These are phyloP conservation scores for Ceratobasidium sp. DNA, from an alignment of 1,284 basidiomycete species.

Conservation along the genomic window DNA sequence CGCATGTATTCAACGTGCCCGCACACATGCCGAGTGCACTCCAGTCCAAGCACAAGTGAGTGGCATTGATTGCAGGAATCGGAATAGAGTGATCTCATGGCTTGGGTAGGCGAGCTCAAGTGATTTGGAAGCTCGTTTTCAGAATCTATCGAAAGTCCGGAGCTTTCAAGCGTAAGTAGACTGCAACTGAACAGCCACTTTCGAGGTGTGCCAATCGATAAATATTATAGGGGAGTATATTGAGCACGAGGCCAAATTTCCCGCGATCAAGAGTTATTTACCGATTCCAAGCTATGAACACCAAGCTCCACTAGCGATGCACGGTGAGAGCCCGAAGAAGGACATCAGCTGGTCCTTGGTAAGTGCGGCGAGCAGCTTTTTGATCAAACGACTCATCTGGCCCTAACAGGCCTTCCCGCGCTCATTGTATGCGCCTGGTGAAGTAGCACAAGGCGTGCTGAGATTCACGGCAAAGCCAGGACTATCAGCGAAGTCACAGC, in stretches of 20 bases:
- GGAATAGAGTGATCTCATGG: background rate
- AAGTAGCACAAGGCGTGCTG: constrained; percentile 2
- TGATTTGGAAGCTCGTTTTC: constrained; percentile 32
- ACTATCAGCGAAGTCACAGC: constrained; percentile 15
- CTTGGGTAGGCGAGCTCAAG: constrained; percentile 20
- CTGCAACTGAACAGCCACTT: background rate
- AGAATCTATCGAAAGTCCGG: constrained; percentile 28
- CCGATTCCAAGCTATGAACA: constrained; percentile 16
- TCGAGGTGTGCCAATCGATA: background rate
- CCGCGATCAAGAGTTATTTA: constrained; percentile 24
- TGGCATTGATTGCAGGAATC: background rate
- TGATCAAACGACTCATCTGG: background rate
- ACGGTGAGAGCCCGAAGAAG: constrained; percentile 20
- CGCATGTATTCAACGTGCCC: constrained; percentile 31
- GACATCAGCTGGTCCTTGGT: constrained; percentile 28
- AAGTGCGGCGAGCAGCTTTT: background rate
- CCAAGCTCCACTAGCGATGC: background rate
- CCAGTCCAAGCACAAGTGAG: constrained; percentile 35
- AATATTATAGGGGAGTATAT: constrained; percentile 26
- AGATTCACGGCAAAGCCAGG: constrained; percentile 15
- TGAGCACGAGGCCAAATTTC: constrained; percentile 23
- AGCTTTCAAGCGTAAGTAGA: constrained; percentile 31
- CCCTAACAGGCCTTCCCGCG: constrained; percentile 4
- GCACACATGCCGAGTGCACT: constrained; percentile 25
- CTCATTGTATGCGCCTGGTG: constrained; percentile 29